Conservation (phyloP, 305 asterid genomes). For the Solanum hybrid region DNA sequence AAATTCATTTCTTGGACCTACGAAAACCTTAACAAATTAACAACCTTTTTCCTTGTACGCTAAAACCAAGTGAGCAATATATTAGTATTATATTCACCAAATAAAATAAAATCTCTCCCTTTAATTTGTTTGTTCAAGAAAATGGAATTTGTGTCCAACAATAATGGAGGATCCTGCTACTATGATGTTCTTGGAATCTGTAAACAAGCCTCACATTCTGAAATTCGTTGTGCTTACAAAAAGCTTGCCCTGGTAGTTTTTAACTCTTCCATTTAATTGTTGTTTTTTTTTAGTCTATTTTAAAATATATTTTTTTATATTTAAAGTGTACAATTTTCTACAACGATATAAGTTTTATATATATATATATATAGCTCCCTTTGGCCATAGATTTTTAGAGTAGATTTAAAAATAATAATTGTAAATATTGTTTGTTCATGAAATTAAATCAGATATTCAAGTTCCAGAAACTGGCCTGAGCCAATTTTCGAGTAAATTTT, state of each 20-base stretch:
- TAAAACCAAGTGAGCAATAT: background rate
- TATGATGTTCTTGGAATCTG: constrained; percentile 13
- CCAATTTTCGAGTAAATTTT: background rate
- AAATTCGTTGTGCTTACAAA: constrained; percentile 16
- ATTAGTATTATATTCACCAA: background rate
- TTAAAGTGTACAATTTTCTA: background rate
- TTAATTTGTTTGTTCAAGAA: background rate
- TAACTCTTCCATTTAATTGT: no score
- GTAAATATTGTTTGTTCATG: background rate
- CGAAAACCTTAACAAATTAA: background rate
- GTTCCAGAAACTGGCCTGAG: background rate
- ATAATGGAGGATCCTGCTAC: background rate
- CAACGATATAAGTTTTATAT: background rate
- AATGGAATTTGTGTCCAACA: background rate
- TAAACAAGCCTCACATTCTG: constrained; percentile 18
- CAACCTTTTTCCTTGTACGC: background rate
- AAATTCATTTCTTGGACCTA: background rate
- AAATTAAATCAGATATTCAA: background rate
- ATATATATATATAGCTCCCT: no score
- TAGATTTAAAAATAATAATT: background rate
- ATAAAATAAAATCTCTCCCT: background rate
- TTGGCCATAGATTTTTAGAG: background rate
- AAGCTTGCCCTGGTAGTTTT: constrained; percentile 14
- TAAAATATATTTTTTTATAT: no score
- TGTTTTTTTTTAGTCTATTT: background rate